Conservation (phyloP, 495 filamentous ascomycete species). For the Penicillium mononematosum region DNA sequence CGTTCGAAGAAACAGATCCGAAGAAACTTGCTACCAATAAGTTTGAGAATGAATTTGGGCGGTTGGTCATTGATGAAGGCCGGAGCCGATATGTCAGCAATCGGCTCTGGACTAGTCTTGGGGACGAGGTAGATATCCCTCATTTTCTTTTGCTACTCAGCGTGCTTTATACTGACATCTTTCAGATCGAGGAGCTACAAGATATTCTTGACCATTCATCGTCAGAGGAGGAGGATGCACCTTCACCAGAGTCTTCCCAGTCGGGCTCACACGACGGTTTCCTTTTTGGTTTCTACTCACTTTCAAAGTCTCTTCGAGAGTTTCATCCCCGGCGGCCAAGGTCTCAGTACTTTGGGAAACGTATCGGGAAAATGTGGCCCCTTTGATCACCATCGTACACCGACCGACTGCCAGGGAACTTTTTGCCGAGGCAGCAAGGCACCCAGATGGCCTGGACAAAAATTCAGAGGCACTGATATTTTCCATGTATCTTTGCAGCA, state of each 20-base stretch:
- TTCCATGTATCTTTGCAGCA: slow-evolving; percentile 72
- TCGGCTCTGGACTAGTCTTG: slow-evolving; percentile 84
- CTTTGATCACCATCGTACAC: slow-evolving; percentile 67
- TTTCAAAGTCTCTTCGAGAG: slow-evolving; percentile 45
- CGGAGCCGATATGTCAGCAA: slow-evolving; percentile 84
- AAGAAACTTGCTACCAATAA: slow-evolving; percentile 28
- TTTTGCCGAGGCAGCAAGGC: slow-evolving; percentile 43
- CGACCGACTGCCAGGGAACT: slow-evolving; percentile 55
- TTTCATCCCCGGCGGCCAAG: slow-evolving; percentile 59
- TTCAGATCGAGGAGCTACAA: slow-evolving; percentile 68
- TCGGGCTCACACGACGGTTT: slow-evolving; percentile 65
- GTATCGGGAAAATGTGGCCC: slow-evolving; percentile 70
- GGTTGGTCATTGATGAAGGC: slow-evolving; percentile 79
- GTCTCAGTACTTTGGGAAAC: slow-evolving; percentile 67
- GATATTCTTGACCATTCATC: slow-evolving; percentile 65
- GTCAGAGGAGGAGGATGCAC: slow-evolving; percentile 61
- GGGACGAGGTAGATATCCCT: slow-evolving; percentile 64
- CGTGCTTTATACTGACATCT: slow-evolving; percentile 1
- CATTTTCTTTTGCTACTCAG: neutral
- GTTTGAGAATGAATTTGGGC: slow-evolving; percentile 70
- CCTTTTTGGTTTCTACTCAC: slow-evolving; percentile 66
- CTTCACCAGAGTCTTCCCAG: slow-evolving; percentile 54
- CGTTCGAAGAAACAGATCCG: slow-evolving; percentile 30
- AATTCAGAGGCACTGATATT: slow-evolving; percentile 73
- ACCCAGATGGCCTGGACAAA: slow-evolving; percentile 56